Conservation (phyloP, 2,329 filamentous ascomycete genomes). For the Aureobasidium lini region DNA sequence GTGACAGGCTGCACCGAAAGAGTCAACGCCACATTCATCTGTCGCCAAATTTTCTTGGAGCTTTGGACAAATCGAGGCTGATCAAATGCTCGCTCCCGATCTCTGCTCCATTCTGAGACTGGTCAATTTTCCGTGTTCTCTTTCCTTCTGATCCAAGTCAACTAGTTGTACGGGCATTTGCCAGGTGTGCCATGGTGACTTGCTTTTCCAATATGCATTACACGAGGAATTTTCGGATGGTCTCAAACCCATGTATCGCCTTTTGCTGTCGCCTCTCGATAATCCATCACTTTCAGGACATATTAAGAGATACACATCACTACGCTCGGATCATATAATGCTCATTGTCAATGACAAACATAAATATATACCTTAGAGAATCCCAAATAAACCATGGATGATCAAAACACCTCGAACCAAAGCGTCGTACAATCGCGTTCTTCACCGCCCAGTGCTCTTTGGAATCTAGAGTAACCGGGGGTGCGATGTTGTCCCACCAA, state of each 20-base stretch:
- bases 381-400: neutral
- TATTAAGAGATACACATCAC: neutral
- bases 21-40: neutral
- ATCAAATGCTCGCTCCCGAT: neutral
- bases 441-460: neutral
- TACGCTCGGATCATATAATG: constrained; percentile 9
- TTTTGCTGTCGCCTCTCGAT: neutral
- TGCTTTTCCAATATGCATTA: neutral
- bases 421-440: neutral
- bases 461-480: neutral
- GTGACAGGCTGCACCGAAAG: neutral
- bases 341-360: neutral
- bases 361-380: neutral
- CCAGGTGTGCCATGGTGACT: neutral
- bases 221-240: neutral
- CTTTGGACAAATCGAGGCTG: neutral
- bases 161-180: neutral
- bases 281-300: neutral
- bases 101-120: neutral
- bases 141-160: neutral
- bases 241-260: neutral
- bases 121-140: too few species aligned
- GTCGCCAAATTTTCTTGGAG: neutral
- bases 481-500: neutral
- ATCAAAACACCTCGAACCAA: neutral